Evolutionary conservation across 495 filamentous ascomycete species (phyloP).

Genomic region (Penicillium pulvis): DNA sequence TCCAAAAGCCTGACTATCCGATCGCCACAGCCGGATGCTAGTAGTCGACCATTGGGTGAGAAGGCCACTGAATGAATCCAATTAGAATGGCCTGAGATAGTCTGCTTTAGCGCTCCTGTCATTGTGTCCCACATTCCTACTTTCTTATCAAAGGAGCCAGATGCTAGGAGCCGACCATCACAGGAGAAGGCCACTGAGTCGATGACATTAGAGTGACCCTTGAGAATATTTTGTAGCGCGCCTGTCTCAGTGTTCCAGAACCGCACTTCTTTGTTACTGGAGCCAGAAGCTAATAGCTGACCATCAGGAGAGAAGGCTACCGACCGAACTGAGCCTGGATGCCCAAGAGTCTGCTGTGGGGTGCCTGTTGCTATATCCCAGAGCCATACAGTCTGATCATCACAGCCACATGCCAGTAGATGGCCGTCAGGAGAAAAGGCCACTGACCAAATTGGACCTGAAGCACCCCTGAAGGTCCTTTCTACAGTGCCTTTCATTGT

Average conservation of each 20-base stretch:
- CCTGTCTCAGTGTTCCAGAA: slow-evolving; percentile 14
- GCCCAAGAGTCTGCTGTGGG: slow-evolving; percentile 14
- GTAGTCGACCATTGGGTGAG: neutral
- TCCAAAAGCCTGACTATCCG: too few relatives aligned
- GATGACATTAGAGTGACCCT: slow-evolving; percentile 9
- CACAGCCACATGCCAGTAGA: neutral
- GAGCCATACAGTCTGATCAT: neutral
- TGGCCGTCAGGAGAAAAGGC: slow-evolving; percentile 7
- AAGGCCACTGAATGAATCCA: too few relatives aligned
- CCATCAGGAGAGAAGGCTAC: slow-evolving; percentile 32
- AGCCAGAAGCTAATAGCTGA: neutral
- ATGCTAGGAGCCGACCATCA: too few relatives aligned
- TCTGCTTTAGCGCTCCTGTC: too few relatives aligned
- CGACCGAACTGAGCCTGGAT: slow-evolving; percentile 16
- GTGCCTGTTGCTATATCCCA: neutral
- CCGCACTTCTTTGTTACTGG: slow-evolving; percentile 20
- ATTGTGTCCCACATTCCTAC: too few relatives aligned
- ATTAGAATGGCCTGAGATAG: too few relatives aligned
- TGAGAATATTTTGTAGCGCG: neutral
- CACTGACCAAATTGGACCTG: too few relatives aligned
- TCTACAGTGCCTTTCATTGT: too few relatives aligned
- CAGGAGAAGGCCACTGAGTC: slow-evolving; percentile 4
- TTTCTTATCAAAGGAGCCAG: too few relatives aligned
- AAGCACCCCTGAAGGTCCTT: too few relatives aligned
- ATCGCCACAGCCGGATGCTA: too few relatives aligned